Base-by-base conservation (phyloP, 208 protist species). In the Acanthamoeba castellanii region DNA sequence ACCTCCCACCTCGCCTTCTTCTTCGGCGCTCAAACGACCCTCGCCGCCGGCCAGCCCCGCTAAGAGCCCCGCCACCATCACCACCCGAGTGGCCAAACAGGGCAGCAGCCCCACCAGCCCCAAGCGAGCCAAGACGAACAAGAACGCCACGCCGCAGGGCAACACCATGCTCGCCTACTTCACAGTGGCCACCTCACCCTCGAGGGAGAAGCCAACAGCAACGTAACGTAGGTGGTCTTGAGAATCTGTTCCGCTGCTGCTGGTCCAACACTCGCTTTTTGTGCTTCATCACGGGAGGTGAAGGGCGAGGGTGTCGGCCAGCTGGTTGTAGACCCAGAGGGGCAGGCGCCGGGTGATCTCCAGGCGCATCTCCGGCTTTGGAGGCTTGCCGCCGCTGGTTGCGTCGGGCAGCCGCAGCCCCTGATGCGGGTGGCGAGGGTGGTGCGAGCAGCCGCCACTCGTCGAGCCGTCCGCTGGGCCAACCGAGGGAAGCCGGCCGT, bases 121-220 rank as follows among this genome's bases (percentile, higher is more conserved):
- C 34, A 13, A 85, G 14, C 18, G 25, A 20, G 45, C 5, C 25
- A 27, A 59, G 42, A 57, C 18, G 42, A 37, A 47, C 9, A 50
- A 8, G 30, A 45, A 37, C 72, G 72, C 34, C n/a, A 11, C 72
- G 32, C 30, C 37, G 30, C 78, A 85, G 78, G 45, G 16, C 45
- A 85, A 85, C 47, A 85, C 78, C 20, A 32, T 85, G 34, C 47
- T 85, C 42, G 42, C 42, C 78, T 85, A 85, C 78, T 68, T 68
- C 27, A 25, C 57, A 2, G 52, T 2, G 52, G 16, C 52, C 52
- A 22, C 52, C 52, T 59, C 52, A 13, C 52, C 55, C 55, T 0
- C 25, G 25, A 68, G 57, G 20, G 57, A 64, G 22, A 64, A 25
- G 57, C 57, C 45, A 47, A 3, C 45, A 47, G 7, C 45, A 47